Percentiles rank a stretch among this genome's conserved stretches.
phyloP scores from a whole-genome alignment of 1,284 basidiomycete genomes.

The Moniliophthora roreri region DNA sequence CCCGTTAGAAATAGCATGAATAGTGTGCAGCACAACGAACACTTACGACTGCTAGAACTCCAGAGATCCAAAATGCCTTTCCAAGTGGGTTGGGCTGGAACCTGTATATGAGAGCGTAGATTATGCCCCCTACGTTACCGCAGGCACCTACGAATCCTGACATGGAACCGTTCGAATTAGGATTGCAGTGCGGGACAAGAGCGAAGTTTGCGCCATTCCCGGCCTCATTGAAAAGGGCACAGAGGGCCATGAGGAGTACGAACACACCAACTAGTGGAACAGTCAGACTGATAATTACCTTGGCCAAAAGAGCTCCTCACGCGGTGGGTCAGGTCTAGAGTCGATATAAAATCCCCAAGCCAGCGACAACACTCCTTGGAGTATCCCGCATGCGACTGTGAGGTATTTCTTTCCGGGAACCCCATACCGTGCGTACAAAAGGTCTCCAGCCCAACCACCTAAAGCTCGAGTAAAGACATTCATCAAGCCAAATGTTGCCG shows the following conservation, averaged over 20 bases:
- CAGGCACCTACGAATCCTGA: constrained; percentile 52
- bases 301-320: neutral
- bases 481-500: constrained; percentile 45
- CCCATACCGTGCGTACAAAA: constrained; percentile 46
- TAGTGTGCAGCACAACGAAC: neutral
- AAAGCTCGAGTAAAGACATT: constrained; percentile 55
- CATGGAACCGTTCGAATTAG: constrained; percentile 34
- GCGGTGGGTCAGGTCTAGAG: constrained; percentile 20
- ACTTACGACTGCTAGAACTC: constrained; percentile 30
- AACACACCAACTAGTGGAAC: constrained; percentile 22
- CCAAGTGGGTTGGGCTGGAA: constrained; percentile 39
- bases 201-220: constrained; percentile 57
- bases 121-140: constrained; percentile 55
- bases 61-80: constrained; percentile 48
- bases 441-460: constrained; percentile 54
- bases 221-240: constrained; percentile 43
- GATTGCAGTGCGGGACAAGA: constrained; percentile 53
- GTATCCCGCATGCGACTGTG: constrained; percentile 41
- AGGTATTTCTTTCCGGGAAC: constrained; percentile 52
- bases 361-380: constrained; percentile 48
- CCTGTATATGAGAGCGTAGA: constrained; percentile 51
- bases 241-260: constrained; percentile 30
- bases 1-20: constrained; percentile 7
- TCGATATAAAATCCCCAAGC: constrained; percentile 46
- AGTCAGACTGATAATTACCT: constrained; percentile 16